These are phyloP conservation scores for Phlebopus sp. DNA, from an alignment of 1,284 basidiomycete genomes.

Conservation along the genomic window DNA sequence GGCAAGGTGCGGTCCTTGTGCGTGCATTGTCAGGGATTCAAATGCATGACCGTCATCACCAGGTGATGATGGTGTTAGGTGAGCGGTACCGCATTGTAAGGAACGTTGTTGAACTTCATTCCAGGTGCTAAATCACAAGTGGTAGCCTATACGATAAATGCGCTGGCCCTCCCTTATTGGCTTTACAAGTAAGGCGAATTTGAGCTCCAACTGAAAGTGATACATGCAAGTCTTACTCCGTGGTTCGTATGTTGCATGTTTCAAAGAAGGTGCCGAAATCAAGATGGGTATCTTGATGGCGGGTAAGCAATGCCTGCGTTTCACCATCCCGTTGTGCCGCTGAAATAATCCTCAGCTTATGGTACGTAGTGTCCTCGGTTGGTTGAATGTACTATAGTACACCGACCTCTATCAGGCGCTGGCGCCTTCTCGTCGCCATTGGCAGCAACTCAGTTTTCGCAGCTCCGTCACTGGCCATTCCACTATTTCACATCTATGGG, in stretches of 20 bases:
- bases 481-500: constrained; percentile 63
- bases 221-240: constrained; percentile 10
- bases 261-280: constrained; percentile 21
- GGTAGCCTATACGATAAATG: too few relatives aligned
- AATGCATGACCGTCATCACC: too few relatives aligned
- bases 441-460: constrained; percentile 59
- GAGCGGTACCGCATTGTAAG: too few relatives aligned
- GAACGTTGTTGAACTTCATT: too few relatives aligned
- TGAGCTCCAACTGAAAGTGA: neutral
- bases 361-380: constrained; percentile 1
- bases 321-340: too few relatives aligned
- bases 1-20: constrained; percentile 40
- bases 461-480: constrained; percentile 51
- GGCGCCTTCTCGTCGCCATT: constrained; percentile 61
- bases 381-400: neutral
- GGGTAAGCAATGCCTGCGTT: too few relatives aligned
- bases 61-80: too few relatives aligned
- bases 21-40: too few relatives aligned
- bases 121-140: too few relatives aligned
- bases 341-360: too few relatives aligned
- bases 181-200: constrained; percentile 27
- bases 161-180: too few relatives aligned
- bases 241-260: constrained; percentile 24
- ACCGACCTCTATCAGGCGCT: constrained; percentile 36
- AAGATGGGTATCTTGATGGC: constrained; percentile 28